Conservation (phyloP, 441 rosid species). For the Geranium incanum region DNA sequence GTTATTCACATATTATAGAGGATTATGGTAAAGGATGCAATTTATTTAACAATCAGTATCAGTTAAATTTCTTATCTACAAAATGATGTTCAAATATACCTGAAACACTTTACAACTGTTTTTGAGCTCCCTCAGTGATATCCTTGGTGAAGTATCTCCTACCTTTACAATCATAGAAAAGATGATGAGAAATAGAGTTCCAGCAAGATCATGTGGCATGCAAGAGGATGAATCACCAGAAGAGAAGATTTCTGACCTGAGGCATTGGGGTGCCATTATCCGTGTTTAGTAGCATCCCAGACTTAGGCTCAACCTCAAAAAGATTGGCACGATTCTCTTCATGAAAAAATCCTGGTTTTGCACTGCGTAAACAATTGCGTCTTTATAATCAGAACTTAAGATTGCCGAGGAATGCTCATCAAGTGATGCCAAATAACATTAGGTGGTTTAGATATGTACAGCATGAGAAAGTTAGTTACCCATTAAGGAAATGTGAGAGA, state of each 20-base stretch:
- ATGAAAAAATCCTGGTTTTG: conserved; percentile 93
- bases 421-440: no score
- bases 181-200: neutral
- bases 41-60: neutral
- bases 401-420: no score
- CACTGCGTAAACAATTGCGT: conserved; percentile 35
- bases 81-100: conserved; percentile 30
- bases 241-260: conserved; percentile 46
- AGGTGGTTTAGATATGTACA: no score
- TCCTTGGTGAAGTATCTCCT: conserved; percentile 45
- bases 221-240: neutral
- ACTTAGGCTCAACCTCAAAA: conserved; percentile 80
- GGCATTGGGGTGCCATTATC: conserved; percentile 92
- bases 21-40: neutral
- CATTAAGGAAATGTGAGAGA: no score
- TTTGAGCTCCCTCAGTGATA: conserved; percentile 31
- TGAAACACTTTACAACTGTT: conserved; percentile 62
- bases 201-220: neutral
- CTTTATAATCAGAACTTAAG: no score
- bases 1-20: neutral
- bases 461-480: no score
- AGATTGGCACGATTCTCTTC: conserved; percentile 80
- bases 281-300: conserved; percentile 87
- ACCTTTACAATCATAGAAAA: conserved; percentile 40
- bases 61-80: neutral